Evolutionary conservation across 805 yeast genomes (phyloP), one percentile per base, ranked within the genome.

Genomic region (Candida silvatica): DNA sequence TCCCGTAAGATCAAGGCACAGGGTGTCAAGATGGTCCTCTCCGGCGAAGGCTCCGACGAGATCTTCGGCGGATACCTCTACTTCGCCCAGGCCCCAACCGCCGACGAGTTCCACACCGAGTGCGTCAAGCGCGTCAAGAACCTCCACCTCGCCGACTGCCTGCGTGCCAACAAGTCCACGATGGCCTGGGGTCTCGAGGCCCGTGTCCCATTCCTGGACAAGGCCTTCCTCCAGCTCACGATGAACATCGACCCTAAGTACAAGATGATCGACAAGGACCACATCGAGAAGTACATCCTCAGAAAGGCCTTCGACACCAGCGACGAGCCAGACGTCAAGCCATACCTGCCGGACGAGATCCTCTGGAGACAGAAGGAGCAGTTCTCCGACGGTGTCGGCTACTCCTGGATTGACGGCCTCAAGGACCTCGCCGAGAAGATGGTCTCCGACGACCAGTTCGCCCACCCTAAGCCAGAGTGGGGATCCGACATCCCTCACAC

Each of bases 171-270:
- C 83, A 92, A 92, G 68, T 88, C 97, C 23, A 92, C 99, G 40
- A 85, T 92, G 96, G 97, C 99, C 29, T 92, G 99, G 99, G 99
- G 99, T 62, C 74, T 92, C 45, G 99, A 92, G 69, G 98, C 98
- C 42, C 83, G 99, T 67, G 98, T 92, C 48, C 99, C 99, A 48
- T 92, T 92, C 83, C 74, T 92, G 66, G 99, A 92, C 67, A 84
- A 79, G 67, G 72, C 79, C 59, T 92, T 92, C 74, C 68, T 92
- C 62, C 85, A 90, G 53, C 75, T 84, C 30, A 77, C 94, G 62
- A 81, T 92, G 96, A 81, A 82, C 81, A 83, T 92, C 56, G 81
- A 82, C 64, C 97, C 99, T 46, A 71, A 71, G 45, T 97, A 92
- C 54, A 92, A 92, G 69, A 55, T 90, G 62, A 90, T 90, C 59